A percentile compares a stretch with the other conserved stretches of the same genome.
Evolutionary conservation across 805 yeast species (phyloP).

Genomic region (Ascoidea asiatica): DNA sequence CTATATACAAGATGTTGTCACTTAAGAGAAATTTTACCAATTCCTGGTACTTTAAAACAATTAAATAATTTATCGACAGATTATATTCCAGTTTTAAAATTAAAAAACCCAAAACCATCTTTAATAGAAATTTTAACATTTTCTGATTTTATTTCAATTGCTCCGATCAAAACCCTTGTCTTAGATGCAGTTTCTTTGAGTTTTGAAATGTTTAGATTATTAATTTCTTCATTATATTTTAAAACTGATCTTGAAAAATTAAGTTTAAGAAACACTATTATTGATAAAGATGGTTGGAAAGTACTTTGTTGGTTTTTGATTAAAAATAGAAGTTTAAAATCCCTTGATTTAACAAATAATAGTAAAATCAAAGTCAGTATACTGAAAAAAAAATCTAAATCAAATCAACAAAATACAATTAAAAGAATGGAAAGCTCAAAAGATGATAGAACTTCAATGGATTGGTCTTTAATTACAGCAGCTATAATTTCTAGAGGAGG

Average conservation of each 20-base stretch:
- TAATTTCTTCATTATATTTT: slow-evolving; percentile 12
- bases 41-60: slow-evolving; percentile 78
- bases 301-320: slow-evolving; percentile 66
- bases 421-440: slow-evolving; percentile 23
- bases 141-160: slow-evolving; percentile 76
- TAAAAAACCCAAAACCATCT: slow-evolving; percentile 83
- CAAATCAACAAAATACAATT: background rate
- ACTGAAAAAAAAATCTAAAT: background rate
- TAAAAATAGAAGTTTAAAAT: slow-evolving; percentile 39
- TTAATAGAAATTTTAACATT: slow-evolving; percentile 78
- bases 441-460: slow-evolving; percentile 50
- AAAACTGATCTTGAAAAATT: slow-evolving; percentile 55
- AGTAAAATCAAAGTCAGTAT: too few relatives aligned
- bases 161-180: slow-evolving; percentile 63
- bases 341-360: slow-evolving; percentile 44
- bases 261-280: slow-evolving; percentile 66
- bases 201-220: slow-evolving; percentile 58
- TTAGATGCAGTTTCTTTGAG: slow-evolving; percentile 72
- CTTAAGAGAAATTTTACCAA: slow-evolving; percentile 80
- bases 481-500: slow-evolving; percentile 66
- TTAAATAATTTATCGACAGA: slow-evolving; percentile 64
- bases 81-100: slow-evolving; percentile 57
- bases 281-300: slow-evolving; percentile 71
- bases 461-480: slow-evolving; percentile 73
- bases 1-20: slow-evolving; percentile 91